Evolutionary conservation across 371 early-diverging fungal species (phyloP), one percentile per base, ranked within the genome.

Genomic region (Parasitella parasitica): DNA sequence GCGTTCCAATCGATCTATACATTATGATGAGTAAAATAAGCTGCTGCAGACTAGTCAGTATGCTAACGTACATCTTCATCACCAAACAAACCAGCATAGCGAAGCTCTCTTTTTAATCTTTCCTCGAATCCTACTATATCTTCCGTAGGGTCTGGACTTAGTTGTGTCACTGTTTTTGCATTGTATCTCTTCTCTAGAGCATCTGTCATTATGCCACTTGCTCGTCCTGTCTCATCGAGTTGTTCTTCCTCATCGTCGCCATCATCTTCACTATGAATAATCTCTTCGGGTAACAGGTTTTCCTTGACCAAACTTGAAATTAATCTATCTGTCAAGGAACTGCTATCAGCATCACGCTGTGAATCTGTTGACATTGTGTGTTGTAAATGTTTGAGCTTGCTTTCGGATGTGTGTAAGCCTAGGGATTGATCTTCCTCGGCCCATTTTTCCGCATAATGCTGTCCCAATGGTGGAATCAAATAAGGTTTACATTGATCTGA

Each of bases 371-470:
- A 18, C 26, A 32, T 54, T 6, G 15, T 49, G 6, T 28, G 16
- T 16, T 39, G 41, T 5, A 57, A 15, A 36, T 57, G 55, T 15
- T 58, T 64, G 12, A 64, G 16, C 26, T 54, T 57, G 16, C 28
- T 27, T 2, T 51, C 54, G 1, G 38, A 54, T 37, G 30, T 54
- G 32, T 59, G 28, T 6, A 24, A 12, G 4, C 46, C 53, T 12
- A 62, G 6, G 2, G 41, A 13, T 13, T 35, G 49, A 36, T 97
- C 96, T 64, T 95, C 94, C 54, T 90, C 93, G 2, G 89, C 85
- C 95, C 95, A 96, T 30, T 77, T 83, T 27, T 93, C 89, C 6
- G 78, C 64, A 64, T 93, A 96, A 62, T 89, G 82, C 16, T 76
- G 77, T 8, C 95, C 96, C 1, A 93, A 79, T 13, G 87, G 83